Base-by-base conservation (phyloP, 2,329 filamentous ascomycete species). In the Colletotrichum tropicale region DNA sequence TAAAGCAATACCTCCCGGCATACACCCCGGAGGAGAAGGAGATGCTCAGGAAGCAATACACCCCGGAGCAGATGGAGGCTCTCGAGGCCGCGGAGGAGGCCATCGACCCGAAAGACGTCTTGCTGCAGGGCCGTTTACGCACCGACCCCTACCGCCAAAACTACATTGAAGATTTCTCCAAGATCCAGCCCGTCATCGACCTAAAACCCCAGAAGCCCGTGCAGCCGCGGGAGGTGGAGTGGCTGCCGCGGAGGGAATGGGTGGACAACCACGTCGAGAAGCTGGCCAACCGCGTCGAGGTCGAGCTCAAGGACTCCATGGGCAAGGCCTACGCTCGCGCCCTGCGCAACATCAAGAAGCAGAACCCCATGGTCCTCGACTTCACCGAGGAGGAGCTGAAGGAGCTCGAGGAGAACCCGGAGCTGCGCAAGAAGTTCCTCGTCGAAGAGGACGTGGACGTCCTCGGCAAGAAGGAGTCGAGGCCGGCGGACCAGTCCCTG, bases 151-250 rank as follows among this genome's bases (percentile, higher is more conserved):
- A 95, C 88, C 88, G 89, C 69, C 87, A 96, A 66, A 88, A 91
- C 76, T 97, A 98, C 84, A 86, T 96, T 71, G 96, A 98, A 83
- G 95, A 98, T 84, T 94, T 98, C 81, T 91, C 94, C 75, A 90
- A 90, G 73, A 90, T 96, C 77, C 91, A 95, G 81, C 95, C 95
- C 69, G 89, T 95, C 66, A 90, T 97, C 76, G 96, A 98, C 86
- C 91, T 93, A 82, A 91, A 87, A 83, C 90, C 86, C 79, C 88
- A 85, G 74, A 82, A 85, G 83, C 72, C 89, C 89, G 28, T 66
- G 18, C 80, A 89, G 88, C 80, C 91, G 70, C 86, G 88, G 66
- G 88, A 92, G 76, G 81, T 82, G 60, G 86, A 90, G 77, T 90
- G 93, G 85, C 93, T 93, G 84, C 88, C 85, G 71, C 85, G 90